Percentiles rank a stretch among this genome's conserved stretches.
Conservation (phyloP, 148 eudicot species). For the Cornus kousa region DNA sequence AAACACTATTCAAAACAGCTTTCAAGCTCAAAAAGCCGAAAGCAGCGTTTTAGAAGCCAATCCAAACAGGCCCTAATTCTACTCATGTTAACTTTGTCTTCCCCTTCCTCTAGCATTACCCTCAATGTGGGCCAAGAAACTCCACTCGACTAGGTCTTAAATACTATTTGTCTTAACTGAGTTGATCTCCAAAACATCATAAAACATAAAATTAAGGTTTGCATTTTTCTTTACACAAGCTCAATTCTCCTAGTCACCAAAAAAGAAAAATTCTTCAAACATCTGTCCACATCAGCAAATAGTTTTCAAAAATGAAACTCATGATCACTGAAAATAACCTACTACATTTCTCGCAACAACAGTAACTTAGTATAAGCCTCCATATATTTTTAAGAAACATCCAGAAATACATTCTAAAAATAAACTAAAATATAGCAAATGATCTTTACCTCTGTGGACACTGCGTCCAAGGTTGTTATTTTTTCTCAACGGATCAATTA, state of each 20-base stretch:
- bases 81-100: too few relatives aligned
- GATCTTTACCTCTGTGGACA: conserved; percentile 48
- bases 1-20: too few relatives aligned
- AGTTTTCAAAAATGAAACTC: background rate
- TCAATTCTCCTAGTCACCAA: background rate
- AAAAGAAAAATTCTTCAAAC: too few relatives aligned
- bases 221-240: background rate
- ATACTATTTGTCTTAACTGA: too few relatives aligned
- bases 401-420: background rate
- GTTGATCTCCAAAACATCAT: too few relatives aligned
- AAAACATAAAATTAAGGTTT: too few relatives aligned
- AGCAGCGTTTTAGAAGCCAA: too few relatives aligned
- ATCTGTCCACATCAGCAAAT: background rate
- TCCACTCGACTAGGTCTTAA: too few relatives aligned
- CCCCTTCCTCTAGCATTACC: too few relatives aligned
- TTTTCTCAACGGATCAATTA: conserved; percentile 60
- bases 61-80: too few relatives aligned
- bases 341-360: background rate
- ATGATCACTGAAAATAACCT: background rate
- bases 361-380: background rate
- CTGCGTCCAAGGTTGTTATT: conserved; percentile 71
- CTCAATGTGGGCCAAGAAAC: too few relatives aligned
- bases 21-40: too few relatives aligned
- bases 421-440: background rate
- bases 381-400: background rate